Conservation (phyloP, 164 flowering plant genomes). For the Berberis vulgaris region DNA sequence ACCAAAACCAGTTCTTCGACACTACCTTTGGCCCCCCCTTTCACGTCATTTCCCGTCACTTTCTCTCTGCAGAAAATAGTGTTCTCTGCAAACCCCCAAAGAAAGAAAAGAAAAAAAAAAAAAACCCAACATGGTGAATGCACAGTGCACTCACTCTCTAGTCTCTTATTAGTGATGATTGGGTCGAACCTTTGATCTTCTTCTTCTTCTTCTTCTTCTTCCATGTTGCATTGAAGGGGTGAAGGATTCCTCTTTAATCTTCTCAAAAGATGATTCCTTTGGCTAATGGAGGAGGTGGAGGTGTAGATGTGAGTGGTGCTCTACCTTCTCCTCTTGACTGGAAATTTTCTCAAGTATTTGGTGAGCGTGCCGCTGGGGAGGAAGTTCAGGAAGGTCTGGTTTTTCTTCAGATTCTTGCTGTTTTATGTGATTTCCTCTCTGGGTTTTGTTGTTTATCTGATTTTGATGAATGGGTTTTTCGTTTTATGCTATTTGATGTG, state of each 20-base stretch:
- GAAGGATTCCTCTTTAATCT: not conserved
- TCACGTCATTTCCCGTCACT: not conserved
- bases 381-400: conserved; percentile 77
- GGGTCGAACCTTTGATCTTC: conserved; percentile 4
- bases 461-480: not conserved
- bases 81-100: not conserved
- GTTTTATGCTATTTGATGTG: not conserved
- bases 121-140: not conserved
- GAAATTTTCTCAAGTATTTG: conserved; percentile 90
- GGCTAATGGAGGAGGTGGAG: conserved; percentile 17
- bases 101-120: not conserved
- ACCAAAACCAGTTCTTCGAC: not conserved
- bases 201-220: not conserved
- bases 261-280: conserved; percentile 10
- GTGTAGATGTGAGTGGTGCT: not conserved
- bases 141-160: not conserved
- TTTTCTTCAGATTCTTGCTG: conserved; percentile 3
- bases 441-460: not conserved
- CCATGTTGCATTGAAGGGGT: conserved; percentile 1
- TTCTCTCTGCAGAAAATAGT: not conserved
- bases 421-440: conserved; percentile 1
- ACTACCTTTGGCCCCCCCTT: not conserved
- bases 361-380: conserved; percentile 76
- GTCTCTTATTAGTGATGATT: not conserved
- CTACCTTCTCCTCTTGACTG: conserved; percentile 51